Evolutionary conservation across 371 early-diverging fungal genomes (phyloP).

Genomic region (Actinomortierella ambigua): DNA sequence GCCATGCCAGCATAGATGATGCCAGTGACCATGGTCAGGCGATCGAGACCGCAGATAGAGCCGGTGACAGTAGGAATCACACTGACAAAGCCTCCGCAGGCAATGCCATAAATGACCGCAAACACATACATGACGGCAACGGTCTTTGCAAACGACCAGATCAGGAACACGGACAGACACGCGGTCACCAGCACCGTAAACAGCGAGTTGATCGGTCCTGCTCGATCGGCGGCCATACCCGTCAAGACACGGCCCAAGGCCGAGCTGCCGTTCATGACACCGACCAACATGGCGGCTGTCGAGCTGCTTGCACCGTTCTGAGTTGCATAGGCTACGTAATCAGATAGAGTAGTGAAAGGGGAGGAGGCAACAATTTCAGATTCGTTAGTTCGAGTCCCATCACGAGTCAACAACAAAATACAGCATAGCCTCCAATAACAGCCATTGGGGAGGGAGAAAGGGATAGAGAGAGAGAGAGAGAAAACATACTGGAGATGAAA

Average conservation of each 20-base stretch:
- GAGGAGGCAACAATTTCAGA: too few species aligned
- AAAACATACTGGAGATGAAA: slow-evolving; percentile 31
- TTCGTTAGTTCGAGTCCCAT: too few species aligned
- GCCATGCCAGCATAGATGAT: slow-evolving; percentile 50
- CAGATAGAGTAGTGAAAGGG: too few species aligned
- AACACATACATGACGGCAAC: slow-evolving; percentile 54
- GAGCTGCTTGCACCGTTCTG: slow-evolving; percentile 35
- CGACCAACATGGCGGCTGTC: slow-evolving; percentile 56
- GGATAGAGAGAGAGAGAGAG: too few species aligned
- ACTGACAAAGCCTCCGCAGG: slow-evolving; percentile 58
- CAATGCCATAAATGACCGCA: slow-evolving; percentile 58
- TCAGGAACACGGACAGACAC: slow-evolving; percentile 55
- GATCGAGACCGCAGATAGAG: slow-evolving; percentile 44
- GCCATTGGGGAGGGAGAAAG: too few species aligned
- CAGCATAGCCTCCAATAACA: too few species aligned
- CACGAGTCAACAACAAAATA: too few species aligned
- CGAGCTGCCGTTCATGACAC: slow-evolving; percentile 58
- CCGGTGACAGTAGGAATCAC: slow-evolving; percentile 54
- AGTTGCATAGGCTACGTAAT: slow-evolving; percentile 43
- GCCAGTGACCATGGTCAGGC: slow-evolving; percentile 50
- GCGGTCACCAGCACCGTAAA: slow-evolving; percentile 51
- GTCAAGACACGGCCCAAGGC: slow-evolving; percentile 70
- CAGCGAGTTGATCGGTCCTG: slow-evolving; percentile 67
- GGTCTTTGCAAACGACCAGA: slow-evolving; percentile 67
- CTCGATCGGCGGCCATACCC: slow-evolving; percentile 64